phyloP scores from a whole-genome alignment of 176 grass and related monocot genomes.

The Poa pratensis region DNA sequence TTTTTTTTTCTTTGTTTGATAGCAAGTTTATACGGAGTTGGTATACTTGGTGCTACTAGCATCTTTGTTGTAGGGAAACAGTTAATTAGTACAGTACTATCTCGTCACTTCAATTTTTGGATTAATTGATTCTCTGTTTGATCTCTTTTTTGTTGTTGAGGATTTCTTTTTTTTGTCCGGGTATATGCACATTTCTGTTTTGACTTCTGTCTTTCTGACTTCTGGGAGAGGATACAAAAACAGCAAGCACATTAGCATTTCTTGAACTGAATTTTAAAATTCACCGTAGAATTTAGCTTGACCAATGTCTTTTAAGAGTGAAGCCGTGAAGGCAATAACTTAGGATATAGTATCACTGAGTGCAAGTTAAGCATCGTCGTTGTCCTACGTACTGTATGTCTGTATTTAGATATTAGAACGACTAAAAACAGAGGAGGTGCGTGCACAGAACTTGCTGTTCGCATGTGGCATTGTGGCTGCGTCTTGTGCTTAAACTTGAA shows the following conservation, averaged over 20 bases:
- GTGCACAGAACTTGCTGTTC: neutral
- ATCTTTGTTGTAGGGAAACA: neutral
- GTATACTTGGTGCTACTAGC: neutral
- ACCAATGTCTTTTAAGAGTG: neutral
- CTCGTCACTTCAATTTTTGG: neutral
- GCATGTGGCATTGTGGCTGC: neutral
- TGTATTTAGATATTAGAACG: neutral
- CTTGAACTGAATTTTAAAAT: neutral
- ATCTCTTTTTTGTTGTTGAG: neutral
- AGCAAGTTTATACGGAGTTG: constrained; percentile 1
- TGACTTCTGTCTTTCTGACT: neutral
- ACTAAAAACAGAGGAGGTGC: neutral
- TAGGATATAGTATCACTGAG: neutral
- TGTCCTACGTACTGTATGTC: neutral
- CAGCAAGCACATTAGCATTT: neutral
- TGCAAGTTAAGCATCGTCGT: neutral
- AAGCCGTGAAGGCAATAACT: neutral
- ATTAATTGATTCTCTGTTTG: constrained; percentile 11
- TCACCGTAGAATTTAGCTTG: neutral
- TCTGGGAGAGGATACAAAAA: neutral
- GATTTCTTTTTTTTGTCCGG: neutral
- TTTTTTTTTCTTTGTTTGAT: neutral
- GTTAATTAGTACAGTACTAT: neutral
- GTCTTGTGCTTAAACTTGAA: neutral
- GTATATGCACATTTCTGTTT: neutral